phyloP scores from a whole-genome alignment of 768 basidiomycete species.

The Agaricus blazei region DNA sequence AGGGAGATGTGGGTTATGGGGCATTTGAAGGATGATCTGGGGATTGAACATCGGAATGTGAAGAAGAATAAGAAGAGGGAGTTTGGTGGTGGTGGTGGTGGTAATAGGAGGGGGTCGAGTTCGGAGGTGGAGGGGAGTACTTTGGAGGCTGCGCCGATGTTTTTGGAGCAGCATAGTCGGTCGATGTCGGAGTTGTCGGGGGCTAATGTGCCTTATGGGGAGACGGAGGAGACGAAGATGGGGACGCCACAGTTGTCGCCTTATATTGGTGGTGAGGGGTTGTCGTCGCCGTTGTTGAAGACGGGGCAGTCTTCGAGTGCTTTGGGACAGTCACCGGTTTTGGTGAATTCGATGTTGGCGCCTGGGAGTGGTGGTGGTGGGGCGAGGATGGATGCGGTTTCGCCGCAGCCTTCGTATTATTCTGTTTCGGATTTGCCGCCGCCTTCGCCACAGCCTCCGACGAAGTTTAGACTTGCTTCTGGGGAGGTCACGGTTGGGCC shows the following conservation, averaged over 20 bases:
- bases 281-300: conserved; percentile 16
- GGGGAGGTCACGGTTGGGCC: conserved; percentile 43
- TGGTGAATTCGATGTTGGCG: too few species aligned
- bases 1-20: conserved; percentile 89
- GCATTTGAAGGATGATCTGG: conserved; percentile 77
- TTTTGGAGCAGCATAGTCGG: conserved; percentile 54
- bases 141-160: conserved; percentile 70
- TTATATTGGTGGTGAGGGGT: too few species aligned
- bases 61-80: conserved; percentile 30
- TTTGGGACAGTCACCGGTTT: too few species aligned
- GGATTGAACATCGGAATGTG: conserved; percentile 58
- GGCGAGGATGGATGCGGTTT: conserved; percentile 19
- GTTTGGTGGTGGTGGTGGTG: too few species aligned
- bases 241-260: too few species aligned
- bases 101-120: too few species aligned
- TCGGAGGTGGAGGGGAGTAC: conserved; percentile 21
- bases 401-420: conserved; percentile 59
- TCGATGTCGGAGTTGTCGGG: conserved; percentile 59
- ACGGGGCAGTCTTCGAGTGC: too few species aligned
- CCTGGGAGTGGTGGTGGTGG: too few species aligned
- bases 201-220: conserved; percentile 41
- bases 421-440: conserved; percentile 62
- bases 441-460: conserved; percentile 54
- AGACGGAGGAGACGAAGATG: conserved; percentile 20
- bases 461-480: conserved; percentile 39